Evolutionary conservation across 768 basidiomycete genomes (phyloP), one percentile per base, ranked within the genome.

Genomic region (Lactarius sanguifluus): DNA sequence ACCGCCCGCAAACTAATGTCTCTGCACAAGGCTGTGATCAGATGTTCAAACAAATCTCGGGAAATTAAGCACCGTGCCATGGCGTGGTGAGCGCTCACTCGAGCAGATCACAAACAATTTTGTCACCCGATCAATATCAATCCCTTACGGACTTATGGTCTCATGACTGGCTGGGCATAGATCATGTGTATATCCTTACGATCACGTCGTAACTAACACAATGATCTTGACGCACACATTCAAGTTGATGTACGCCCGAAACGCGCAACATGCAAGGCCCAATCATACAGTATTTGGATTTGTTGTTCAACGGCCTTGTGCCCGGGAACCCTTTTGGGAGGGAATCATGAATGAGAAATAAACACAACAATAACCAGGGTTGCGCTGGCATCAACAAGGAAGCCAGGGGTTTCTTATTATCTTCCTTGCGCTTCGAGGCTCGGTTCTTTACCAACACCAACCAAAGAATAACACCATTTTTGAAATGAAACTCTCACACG

Each of bases 261-360:
- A 65, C 60, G 50, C 55, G 28, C 56, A 52, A 52, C 50, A 15
- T 13, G 13, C 23, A 25, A 52, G 50, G 50, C 15, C 50, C 15
- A 52, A 52, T 52, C 50, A 10, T 52, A n/a, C 45, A n/a, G 16
- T 59, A 34, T 54, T 59, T 59, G 58, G 23, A 15, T 5, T 15
- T 60, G 64, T 56, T 61, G 55, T 57, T 57, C 55, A 57, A 54
- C 32, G 12, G 59, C 54, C 20, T 38, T 57, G 65, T 57, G 45
- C 65, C 59, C 40, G 59, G 25, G n/a, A 20, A 34, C 40, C 9
- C 6, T 57, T 56, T 64, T 25, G 56, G 60, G 40, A 28, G 28
- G 43, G 25, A 55, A 5, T 3, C 16, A 9, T 28, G 20, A 20
- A 32, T 32, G 25, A 30, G 20, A 56, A 52, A 65, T 56, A 60